phyloP scores from a whole-genome alignment of 2,329 filamentous ascomycete species.

The Dactylellina sp. region DNA sequence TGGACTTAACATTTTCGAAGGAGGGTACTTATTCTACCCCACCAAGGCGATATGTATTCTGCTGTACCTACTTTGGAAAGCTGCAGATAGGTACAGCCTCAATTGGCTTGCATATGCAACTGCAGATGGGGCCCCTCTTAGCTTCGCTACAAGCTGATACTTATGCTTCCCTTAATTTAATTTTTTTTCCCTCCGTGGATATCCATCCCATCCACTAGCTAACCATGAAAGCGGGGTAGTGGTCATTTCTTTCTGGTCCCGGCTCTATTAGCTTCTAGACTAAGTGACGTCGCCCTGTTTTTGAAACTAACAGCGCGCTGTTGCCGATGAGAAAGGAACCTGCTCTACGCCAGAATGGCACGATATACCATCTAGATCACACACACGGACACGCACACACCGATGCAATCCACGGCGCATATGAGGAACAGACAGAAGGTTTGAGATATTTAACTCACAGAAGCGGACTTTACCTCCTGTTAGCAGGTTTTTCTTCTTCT shows the following conservation, averaged over 20 bases:
- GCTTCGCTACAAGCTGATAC: conserved; percentile 10
- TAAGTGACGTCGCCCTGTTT: conserved; percentile 38
- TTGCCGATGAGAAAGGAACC: conserved; percentile 37
- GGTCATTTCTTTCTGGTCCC: conserved; percentile 6
- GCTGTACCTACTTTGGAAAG: conserved; percentile 44
- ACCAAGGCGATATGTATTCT: conserved; percentile 4
- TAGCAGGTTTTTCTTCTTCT: not conserved
- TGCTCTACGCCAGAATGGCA: conserved; percentile 3
- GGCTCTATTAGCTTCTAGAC: conserved; percentile 12
- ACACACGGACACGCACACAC: conserved; percentile 4
- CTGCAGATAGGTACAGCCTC: conserved; percentile 54
- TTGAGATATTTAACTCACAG: not conserved
- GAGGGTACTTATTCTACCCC: not conserved
- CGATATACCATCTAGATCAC: conserved; percentile 21
- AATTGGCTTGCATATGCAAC: conserved; percentile 53
- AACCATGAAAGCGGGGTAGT: conserved; percentile 31
- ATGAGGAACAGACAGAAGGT: not conserved
- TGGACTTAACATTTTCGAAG: conserved; percentile 32
- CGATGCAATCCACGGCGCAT: not conserved
- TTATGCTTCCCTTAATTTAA: conserved; percentile 1
- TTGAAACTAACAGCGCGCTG: conserved; percentile 31
- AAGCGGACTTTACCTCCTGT: conserved; percentile 37
- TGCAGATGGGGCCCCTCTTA: conserved; percentile 10
- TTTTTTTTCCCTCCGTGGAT: conserved; percentile 44
- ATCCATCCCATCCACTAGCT: conserved; percentile 26